Percentiles rank a stretch among this genome's conserved stretches.
These are phyloP conservation scores for Suillus plorans DNA, from an alignment of 768 basidiomycete species.

Conservation along the genomic window DNA sequence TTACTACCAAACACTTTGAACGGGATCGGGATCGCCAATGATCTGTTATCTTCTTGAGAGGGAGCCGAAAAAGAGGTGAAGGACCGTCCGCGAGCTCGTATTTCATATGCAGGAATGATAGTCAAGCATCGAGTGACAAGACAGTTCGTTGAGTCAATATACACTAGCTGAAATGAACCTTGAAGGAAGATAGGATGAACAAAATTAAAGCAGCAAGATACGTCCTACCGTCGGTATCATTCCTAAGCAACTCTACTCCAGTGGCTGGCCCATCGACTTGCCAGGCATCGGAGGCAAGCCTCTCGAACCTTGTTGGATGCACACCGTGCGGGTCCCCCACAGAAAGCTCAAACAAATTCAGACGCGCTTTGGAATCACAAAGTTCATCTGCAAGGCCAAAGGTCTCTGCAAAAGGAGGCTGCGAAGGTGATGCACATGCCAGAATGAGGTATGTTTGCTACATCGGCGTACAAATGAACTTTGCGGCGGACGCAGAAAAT, in stretches of 20 bases:
- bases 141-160: slow-evolving; percentile 42
- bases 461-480: neutral
- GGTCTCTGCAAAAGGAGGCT: slow-evolving; percentile 16
- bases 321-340: slow-evolving; percentile 21
- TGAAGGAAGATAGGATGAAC: slow-evolving; percentile 14
- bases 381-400: slow-evolving; percentile 20
- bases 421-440: slow-evolving; percentile 43
- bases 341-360: slow-evolving; percentile 26
- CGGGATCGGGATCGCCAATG: slow-evolving; percentile 57
- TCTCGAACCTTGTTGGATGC: slow-evolving; percentile 35
- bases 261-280: slow-evolving; percentile 46
- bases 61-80: slow-evolving; percentile 16
- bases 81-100: slow-evolving; percentile 15
- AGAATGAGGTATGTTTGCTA: slow-evolving; percentile 37
- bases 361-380: slow-evolving; percentile 11
- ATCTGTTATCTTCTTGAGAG: slow-evolving; percentile 24
- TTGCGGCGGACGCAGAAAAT: neutral
- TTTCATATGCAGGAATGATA: slow-evolving; percentile 26
- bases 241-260: slow-evolving; percentile 44
- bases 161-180: slow-evolving; percentile 32
- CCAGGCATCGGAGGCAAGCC: slow-evolving; percentile 50
- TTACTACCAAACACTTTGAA: slow-evolving; percentile 55
- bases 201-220: neutral
- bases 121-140: slow-evolving; percentile 44
- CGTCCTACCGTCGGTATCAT: slow-evolving; percentile 47